Base-by-base conservation (phyloP, 805 yeast species). In the Trichomonascus vanleenenianus region DNA sequence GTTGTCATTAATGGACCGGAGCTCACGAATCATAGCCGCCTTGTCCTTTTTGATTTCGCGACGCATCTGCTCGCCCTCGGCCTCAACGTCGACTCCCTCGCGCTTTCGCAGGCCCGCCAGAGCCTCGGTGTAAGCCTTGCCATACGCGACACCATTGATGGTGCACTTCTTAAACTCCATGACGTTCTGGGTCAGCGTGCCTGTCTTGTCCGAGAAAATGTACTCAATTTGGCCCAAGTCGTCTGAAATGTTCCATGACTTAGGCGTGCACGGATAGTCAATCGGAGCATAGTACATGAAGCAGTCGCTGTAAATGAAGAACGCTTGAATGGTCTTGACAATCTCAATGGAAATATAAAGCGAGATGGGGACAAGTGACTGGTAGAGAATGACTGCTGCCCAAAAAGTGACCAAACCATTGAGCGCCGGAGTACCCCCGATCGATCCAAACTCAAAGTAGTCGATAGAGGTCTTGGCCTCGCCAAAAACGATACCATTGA, bases 141-240 rank as follows among this genome's bases (percentile, higher is more conserved):
- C 94, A 56, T 85, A 85, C 1, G 82, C 67, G 41, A 73, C 71
- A 9, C 88, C 85, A 40, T 74, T 75, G 49, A 85, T 73, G 3
- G 87, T 76, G 59, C 89, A 83, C 61, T 84, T 84, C 54, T 79
- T 81, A 66, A 84, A 85, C 59, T 84, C 91, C 94, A 84, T 84
- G 25, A 83, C 78, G 57, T 84, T 84, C 62, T 85, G 93, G 3
- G 94, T 84, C 56, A 84, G 68, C 0, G 94, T 84, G 36, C 94
- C 94, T 0, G 94, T 84, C 63, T 84, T 84, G 66, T 84, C 94
- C 56, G 87, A 79, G 63, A 84, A 84, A 30, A 84, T 74, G 58
- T 84, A 84, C 63, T 84, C 94, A 52, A 84, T 80, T 61, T 85
- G 94, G 15, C 94, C 94, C 55, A 84, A 68, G 59, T 84, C 94